Evolutionary conservation across 1,284 basidiomycete genomes (phyloP), one percentile per base, ranked within the genome.

Genomic region (Pseudozyma hubeiensis): DNA sequence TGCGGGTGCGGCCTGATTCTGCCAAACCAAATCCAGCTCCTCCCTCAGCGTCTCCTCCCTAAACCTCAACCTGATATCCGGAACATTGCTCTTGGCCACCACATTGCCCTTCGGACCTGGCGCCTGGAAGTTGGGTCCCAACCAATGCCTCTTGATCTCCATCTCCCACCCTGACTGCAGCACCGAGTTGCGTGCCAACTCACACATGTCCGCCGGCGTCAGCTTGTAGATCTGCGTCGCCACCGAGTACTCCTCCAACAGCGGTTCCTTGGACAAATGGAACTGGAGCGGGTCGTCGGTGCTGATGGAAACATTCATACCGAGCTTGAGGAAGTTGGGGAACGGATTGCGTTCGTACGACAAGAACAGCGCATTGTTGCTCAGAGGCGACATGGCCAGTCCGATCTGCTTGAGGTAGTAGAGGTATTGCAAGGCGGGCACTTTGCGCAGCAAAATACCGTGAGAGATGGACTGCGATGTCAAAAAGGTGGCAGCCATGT

Each of bases 401-500:
- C 79, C 80, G 50, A 81, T 65, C 63, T 80, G 79, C 59, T 84
- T 84, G 44, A 83, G 80, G 85, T 99, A 99, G 87, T 95, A 99
- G 34, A 87, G 81, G 68, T 86, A 86, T 77, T 88, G 88, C 39
- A 88, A 86, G 0, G 94, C 95, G 0, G 96, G 97, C 1, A 99
- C 96, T 85, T 99, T 99, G 69, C 97, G 91, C 11, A 99, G 88
- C 24, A 98, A 87, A 83, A 99, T 99, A 41, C 97, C 97, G 84
- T 99, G 97, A 14, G 96, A 97, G 84, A 99, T 99, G 0, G 95
- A 98, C 84, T 99, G 96, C 5, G 95, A 92, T 0, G 94, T 94
- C 30, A 99, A 88, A 89, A 94, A 99, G 2, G 96, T 92, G 0
- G 96, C 93, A 0, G 95, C 93, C 19, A 99, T 89, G 85, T 99